phyloP scores from a whole-genome alignment of 306 rosid species.

The Comarum palustre region DNA sequence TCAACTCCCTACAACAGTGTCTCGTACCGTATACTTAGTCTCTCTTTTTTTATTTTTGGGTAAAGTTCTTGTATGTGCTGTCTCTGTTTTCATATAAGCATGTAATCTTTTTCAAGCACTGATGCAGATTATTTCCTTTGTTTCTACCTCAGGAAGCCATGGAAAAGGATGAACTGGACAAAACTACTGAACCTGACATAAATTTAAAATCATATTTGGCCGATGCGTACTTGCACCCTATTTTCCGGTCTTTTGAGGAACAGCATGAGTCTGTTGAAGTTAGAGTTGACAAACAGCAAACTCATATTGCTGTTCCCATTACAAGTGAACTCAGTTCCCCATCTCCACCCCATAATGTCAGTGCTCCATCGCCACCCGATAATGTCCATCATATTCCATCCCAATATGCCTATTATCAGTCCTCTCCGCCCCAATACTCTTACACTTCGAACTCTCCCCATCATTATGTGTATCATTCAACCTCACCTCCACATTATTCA shows the following conservation, averaged over 20 bases:
- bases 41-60: not conserved
- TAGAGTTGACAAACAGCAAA: conserved; percentile 67
- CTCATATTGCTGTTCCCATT: conserved; percentile 36
- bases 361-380: conserved; percentile 57
- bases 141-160: conserved; percentile 70
- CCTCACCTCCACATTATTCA: conserved; percentile 28
- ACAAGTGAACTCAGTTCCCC: conserved; percentile 34
- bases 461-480: conserved; percentile 18
- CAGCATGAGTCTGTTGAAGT: conserved; percentile 57
- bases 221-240: conserved; percentile 92
- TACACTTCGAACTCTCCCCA: conserved; percentile 30
- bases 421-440: conserved; percentile 44
- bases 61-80: not conserved
- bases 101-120: not conserved
- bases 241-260: conserved; percentile 72
- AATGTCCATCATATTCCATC: conserved; percentile 41
- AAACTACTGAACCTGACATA: conserved; percentile 59
- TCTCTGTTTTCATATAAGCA: not conserved
- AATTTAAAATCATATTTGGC: conserved; percentile 72
- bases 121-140: conserved; percentile 14
- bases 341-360: conserved; percentile 8
- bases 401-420: conserved; percentile 39
- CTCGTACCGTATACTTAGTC: not conserved
- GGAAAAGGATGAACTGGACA: conserved; percentile 68
- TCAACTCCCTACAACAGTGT: not conserved